These are phyloP conservation scores for Cenchrus fungigraminus DNA, from an alignment of 176 grass and related monocot genomes.

Conservation along the genomic window DNA sequence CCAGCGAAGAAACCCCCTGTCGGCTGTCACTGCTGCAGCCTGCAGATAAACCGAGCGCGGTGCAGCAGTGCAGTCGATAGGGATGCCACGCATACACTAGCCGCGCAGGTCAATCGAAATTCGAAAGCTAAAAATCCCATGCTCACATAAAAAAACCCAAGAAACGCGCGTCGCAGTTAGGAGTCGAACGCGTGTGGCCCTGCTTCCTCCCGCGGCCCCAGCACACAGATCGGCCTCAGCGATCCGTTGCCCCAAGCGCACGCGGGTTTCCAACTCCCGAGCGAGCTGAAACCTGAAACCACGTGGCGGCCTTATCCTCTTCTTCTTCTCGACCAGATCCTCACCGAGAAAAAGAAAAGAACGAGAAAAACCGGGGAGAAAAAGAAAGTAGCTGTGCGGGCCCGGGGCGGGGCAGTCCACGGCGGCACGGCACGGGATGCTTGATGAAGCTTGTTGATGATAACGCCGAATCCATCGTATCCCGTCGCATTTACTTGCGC, in stretches of 20 bases:
- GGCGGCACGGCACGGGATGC: neutral
- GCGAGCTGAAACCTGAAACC: neutral
- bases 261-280: constrained; percentile 6
- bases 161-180: neutral
- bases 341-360: neutral
- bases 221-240: neutral
- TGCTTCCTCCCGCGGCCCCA: neutral
- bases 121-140: neutral
- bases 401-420: neutral
- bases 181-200: constrained; percentile 33
- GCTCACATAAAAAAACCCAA: neutral
- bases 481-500: constrained; percentile 20
- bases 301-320: constrained; percentile 69
- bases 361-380: constrained; percentile 5
- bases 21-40: too few species aligned
- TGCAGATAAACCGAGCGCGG: neutral
- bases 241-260: neutral
- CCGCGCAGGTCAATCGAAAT: constrained; percentile 19
- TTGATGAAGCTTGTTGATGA: neutral
- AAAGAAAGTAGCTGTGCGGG: neutral
- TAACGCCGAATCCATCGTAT: constrained; percentile 22
- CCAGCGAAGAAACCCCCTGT: neutral
- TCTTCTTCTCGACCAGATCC: neutral
- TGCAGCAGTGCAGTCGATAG: neutral
- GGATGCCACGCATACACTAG: constrained; percentile 23